Evolutionary conservation across 2,329 filamentous ascomycete genomes (phyloP), one percentile per base, ranked within the genome.

Genomic region (Colletotrichum sidae): DNA sequence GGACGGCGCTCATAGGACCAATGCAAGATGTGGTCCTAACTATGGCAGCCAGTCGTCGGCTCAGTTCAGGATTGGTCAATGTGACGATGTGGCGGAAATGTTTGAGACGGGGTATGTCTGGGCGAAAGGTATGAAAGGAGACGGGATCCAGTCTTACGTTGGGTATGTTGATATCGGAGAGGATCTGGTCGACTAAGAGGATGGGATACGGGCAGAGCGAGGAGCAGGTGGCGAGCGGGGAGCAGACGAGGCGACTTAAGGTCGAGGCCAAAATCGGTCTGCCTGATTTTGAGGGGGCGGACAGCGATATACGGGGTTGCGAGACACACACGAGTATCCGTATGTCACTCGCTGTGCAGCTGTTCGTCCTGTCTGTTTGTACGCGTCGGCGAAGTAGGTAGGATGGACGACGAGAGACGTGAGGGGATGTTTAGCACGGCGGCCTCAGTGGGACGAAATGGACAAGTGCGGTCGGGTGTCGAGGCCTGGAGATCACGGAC

Each of bases 361-460:
- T 44, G 37, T 41, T 61, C 46, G 50, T 61, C 46, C 52, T 45
- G 39, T 58, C 11, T 15, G 60, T 52, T 25, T 47, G 37, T 54
- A 67, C 66, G 63, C 66, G 66, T 57, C 62, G 62, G 57, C 45
- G 66, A 41, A 50, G 53, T 41, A 52, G 58, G 58, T 51, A 57
- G 38, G 66, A 25, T 25, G 25, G 25, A 25, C 25, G 25, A 25
- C 25, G 25, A 25, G 25, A 25, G 25, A 25, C 25, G 25, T 25
- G 25, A 25, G 25, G 25, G 38, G 33, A 25, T 12, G 42, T 45
- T 45, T 65, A 46, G 52, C 47, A 52, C 41, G 60, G 60, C 54
- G 60, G 64, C 64, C 60, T 67, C 54, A 64, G 60, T 65, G 33
- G 44, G 10, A 25, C 25, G 25, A 25, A 2, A 25, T 25, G 25